These are phyloP conservation scores for Capsicum baccatum DNA, from an alignment of 257 asterid species.

Conservation along the genomic window DNA sequence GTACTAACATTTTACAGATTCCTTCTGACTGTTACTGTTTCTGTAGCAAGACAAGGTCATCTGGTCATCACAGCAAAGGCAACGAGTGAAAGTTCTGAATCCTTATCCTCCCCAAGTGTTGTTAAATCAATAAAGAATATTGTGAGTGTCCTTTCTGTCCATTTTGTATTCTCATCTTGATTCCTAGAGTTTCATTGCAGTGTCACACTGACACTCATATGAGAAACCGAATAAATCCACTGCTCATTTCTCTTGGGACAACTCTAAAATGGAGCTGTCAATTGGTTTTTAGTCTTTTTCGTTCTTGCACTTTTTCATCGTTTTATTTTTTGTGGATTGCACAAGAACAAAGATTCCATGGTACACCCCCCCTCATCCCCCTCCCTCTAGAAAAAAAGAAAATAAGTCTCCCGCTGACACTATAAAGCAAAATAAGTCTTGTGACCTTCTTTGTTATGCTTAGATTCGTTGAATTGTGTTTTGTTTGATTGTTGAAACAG, in stretches of 20 bases:
- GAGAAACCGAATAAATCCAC: slow-evolving; percentile 11
- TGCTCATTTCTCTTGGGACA: background rate
- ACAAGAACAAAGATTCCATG: background rate
- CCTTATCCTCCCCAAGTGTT: slow-evolving; percentile 37
- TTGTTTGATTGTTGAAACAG: slow-evolving; percentile 46
- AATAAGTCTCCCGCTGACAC: background rate
- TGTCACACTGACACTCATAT: background rate
- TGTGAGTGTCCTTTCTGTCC: slow-evolving; percentile 56
- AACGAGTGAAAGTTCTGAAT: slow-evolving; percentile 47
- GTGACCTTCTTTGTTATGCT: background rate
- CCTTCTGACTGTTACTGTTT: slow-evolving; percentile 26
- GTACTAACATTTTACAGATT: background rate
- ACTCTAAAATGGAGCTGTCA: background rate
- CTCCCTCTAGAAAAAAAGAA: background rate
- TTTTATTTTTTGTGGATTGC: background rate
- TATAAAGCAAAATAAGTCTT: background rate
- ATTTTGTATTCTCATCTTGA: background rate
- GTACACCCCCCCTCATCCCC: background rate
- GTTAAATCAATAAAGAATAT: slow-evolving; percentile 63
- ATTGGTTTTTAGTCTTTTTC: background rate
- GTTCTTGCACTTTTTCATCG: background rate
- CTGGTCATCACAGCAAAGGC: slow-evolving; percentile 63
- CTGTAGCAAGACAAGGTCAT: slow-evolving; percentile 52
- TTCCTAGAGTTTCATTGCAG: background rate
- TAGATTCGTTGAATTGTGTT: background rate